These are phyloP conservation scores for Monosporascus sp. DNA, from an alignment of 2,329 filamentous ascomycete species.

Conservation along the genomic window DNA sequence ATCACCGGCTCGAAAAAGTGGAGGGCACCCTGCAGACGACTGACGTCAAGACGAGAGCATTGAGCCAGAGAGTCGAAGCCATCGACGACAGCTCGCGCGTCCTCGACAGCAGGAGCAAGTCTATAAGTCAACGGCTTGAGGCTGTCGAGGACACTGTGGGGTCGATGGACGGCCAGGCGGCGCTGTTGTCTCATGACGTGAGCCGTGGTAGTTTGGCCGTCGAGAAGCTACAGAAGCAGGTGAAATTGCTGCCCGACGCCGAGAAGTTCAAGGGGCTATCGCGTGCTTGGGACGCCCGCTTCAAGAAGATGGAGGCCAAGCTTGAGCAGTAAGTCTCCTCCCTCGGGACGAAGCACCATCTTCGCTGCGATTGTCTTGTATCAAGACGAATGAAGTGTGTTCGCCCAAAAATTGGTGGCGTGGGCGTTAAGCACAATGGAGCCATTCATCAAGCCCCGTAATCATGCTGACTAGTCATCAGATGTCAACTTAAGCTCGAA, in stretches of 20 bases:
- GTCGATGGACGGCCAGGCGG: slow-evolving; percentile 17
- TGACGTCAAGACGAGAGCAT: slow-evolving; percentile 15
- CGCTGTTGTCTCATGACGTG: slow-evolving; percentile 20
- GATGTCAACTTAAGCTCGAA: slow-evolving; percentile 11
- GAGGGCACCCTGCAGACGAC: slow-evolving; percentile 14
- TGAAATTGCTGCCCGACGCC: slow-evolving; percentile 19
- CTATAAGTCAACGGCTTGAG: slow-evolving; percentile 19
- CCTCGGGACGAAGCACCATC: neutral
- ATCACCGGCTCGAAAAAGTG: slow-evolving; percentile 16
- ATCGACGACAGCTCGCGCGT: slow-evolving; percentile 21
- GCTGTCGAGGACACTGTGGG: slow-evolving; percentile 19
- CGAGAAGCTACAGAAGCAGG: slow-evolving; percentile 19
- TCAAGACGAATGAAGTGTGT: neutral
- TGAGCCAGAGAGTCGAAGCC: slow-evolving; percentile 18
- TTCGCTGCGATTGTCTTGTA: neutral
- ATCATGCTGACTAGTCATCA: slow-evolving; percentile 1
- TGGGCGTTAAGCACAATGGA: neutral
- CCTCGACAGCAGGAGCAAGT: slow-evolving; percentile 19
- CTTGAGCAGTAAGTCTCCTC: slow-evolving; percentile 15
- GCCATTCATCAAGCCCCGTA: neutral
- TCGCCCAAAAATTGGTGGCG: neutral
- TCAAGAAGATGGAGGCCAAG: slow-evolving; percentile 18
- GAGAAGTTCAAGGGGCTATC: slow-evolving; percentile 18
- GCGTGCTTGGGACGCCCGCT: slow-evolving; percentile 16
- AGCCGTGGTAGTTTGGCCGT: slow-evolving; percentile 17